These are phyloP conservation scores for Reticulascus tulasneorum DNA, from an alignment of 2,329 filamentous ascomycete genomes.

Conservation along the genomic window DNA sequence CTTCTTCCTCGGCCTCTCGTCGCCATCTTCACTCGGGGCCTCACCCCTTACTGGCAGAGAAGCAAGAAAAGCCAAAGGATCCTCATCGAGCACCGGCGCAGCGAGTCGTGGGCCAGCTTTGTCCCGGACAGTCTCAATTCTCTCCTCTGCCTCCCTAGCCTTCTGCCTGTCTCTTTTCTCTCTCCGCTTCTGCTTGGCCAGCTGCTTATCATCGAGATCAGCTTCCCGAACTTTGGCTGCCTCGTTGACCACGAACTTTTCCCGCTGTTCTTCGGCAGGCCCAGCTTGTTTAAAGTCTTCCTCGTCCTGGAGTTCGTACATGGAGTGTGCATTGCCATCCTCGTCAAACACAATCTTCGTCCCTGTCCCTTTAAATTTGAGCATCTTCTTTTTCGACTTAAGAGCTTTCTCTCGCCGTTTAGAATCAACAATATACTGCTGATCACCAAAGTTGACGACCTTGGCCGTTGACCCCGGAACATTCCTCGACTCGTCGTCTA, in stretches of 20 bases:
- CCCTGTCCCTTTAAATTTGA: constrained; percentile 84
- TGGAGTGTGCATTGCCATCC: constrained; percentile 75
- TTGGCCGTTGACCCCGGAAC: constrained; percentile 41
- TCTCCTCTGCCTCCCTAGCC: constrained; percentile 56
- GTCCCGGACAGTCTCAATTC: constrained; percentile 30
- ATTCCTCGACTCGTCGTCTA: constrained; percentile 45
- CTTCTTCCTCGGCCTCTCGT: constrained; percentile 51
- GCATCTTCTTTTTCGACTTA: constrained; percentile 88
- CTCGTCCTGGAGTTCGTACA: constrained; percentile 88
- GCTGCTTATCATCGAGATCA: constrained; percentile 78
- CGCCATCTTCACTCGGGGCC: constrained; percentile 24
- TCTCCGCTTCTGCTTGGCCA: constrained; percentile 72
- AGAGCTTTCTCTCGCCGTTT: constrained; percentile 95
- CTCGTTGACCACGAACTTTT: constrained; percentile 75
- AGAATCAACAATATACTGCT: constrained; percentile 81
- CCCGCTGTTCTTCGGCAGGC: constrained; percentile 69
- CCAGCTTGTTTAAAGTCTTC: constrained; percentile 73
- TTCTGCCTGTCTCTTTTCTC: constrained; percentile 74
- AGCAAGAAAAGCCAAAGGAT: constrained; percentile 54
- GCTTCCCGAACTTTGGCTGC: constrained; percentile 65
- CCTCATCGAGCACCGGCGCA: constrained; percentile 26
- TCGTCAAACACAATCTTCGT: constrained; percentile 89
- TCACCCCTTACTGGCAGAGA: constrained; percentile 50
- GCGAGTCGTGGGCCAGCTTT: constrained; percentile 11
- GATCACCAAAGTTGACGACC: constrained; percentile 64